These are phyloP conservation scores for Magnaporthiopsis incrustans DNA, from an alignment of 2,329 filamentous ascomycete species.

Conservation along the genomic window DNA sequence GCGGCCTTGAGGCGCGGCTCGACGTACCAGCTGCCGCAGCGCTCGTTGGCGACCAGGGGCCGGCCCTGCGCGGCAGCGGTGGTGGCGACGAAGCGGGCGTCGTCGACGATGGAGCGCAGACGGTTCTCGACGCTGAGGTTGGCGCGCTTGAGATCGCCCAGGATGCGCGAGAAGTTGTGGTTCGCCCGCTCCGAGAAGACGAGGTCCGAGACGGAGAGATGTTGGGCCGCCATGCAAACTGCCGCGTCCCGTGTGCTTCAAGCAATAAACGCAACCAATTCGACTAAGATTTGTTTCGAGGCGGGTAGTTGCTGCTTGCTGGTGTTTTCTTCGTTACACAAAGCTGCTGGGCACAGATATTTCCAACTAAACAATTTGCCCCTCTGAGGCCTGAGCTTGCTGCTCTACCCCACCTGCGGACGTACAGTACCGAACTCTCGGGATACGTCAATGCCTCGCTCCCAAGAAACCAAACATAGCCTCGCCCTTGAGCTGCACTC, in stretches of 20 bases:
- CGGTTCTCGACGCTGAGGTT: conserved; percentile 76
- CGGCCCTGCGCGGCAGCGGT: conserved; percentile 49
- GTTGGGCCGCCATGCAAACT: background rate
- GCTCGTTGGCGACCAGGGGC: conserved; percentile 83
- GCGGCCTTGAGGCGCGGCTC: conserved; percentile 53
- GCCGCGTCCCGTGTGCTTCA: too few relatives aligned
- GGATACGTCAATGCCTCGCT: too few relatives aligned
- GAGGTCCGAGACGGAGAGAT: conserved; percentile 24
- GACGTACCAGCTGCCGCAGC: conserved; percentile 96
- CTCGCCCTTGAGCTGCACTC: background rate
- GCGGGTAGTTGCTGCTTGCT: background rate
- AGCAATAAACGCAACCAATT: too few relatives aligned
- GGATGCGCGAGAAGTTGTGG: conserved; percentile 60
- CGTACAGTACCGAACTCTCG: too few relatives aligned
- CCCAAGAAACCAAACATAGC: background rate
- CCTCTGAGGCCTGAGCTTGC: background rate
- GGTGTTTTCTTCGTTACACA: background rate
- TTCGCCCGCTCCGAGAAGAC: conserved; percentile 44
- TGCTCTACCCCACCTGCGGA: background rate
- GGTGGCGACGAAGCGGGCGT: conserved; percentile 64
- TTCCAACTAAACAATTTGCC: background rate
- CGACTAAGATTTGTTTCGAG: background rate
- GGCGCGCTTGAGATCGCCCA: conserved; percentile 65
- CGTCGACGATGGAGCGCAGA: conserved; percentile 66
- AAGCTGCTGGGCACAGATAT: background rate